Conservation (phyloP, 768 basidiomycete species). For the Tremella fuciformis region DNA sequence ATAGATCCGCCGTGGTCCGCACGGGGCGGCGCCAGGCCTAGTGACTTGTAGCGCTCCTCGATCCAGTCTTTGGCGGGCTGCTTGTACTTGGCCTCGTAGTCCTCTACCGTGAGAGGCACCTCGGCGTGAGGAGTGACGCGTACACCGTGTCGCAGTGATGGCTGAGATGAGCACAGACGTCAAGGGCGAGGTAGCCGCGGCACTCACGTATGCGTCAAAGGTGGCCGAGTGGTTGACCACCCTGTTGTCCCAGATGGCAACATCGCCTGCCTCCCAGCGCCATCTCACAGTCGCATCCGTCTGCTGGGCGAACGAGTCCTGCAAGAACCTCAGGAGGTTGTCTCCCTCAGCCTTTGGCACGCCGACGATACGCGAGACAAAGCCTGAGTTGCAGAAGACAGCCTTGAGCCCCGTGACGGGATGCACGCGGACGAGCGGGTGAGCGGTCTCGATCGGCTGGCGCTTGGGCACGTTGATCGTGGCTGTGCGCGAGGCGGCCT, state of each 20-base stretch:
- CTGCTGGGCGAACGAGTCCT: constrained; percentile 61
- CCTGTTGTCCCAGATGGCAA: constrained; percentile 86
- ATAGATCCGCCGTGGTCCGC: constrained; percentile 23
- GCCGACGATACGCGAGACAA: constrained; percentile 73
- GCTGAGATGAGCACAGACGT: constrained; percentile 13
- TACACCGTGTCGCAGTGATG: constrained; percentile 66
- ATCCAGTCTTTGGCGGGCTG: constrained; percentile 71
- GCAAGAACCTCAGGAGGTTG: constrained; percentile 66
- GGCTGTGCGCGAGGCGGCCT: constrained; percentile 70
- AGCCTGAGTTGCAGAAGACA: constrained; percentile 78
- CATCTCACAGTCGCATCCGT: constrained; percentile 41
- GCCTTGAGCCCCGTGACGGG: constrained; percentile 82
- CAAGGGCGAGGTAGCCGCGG: background rate
- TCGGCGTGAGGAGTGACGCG: constrained; percentile 80
- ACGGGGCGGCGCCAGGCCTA: constrained; percentile 54
- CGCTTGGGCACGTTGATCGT: constrained; percentile 70
- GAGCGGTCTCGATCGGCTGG: constrained; percentile 57
- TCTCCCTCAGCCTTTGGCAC: constrained; percentile 82
- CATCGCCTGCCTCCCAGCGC: constrained; percentile 67
- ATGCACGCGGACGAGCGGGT: constrained; percentile 79
- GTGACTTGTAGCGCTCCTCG: constrained; percentile 67
- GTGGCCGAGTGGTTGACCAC: constrained; percentile 73
- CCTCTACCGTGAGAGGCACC: constrained; percentile 69
- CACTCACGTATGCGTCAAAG: constrained; percentile 65
- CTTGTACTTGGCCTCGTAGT: constrained; percentile 62